Evolutionary conservation across 805 yeast species (phyloP), one percentile per base, ranked within the genome.

Genomic region (Komagataella phaffii): DNA sequence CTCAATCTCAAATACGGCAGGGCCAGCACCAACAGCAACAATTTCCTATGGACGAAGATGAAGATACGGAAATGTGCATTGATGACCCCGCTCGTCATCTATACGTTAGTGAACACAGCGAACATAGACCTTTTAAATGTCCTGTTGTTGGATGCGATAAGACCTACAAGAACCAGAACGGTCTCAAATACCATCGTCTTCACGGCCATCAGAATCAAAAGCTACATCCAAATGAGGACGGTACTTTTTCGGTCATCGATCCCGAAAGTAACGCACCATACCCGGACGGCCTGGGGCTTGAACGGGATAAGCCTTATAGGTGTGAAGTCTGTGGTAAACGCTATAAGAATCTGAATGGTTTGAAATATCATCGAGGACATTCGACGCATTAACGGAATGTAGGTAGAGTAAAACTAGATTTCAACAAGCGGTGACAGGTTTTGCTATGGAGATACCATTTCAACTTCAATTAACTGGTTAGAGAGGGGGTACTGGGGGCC

Each of bases 261-360:
- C 99, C 99, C 10, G 88, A 83, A 61, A 76, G 82, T 44, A 88
- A 88, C 61, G 79, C 89, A 53, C 96, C 96, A 7, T 88, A 87
- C 64, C 87, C 91, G 45, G 96, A 91, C 65, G 96, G 96, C 4
- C 84, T 88, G 68, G 96, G 90, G 19, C 78, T 88, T 79, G 99
- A 93, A 67, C 90, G 88, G 72, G 99, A 93, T 72, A 93, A 93
- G 71, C 99, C 99, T 44, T 93, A 91, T 67, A 78, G 97, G 63
- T 93, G 99, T 69, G 98, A 93, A 70, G 96, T 91, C 46, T 93
- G 99, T 70, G 98, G 98, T 53, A 93, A 91, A 69, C 74, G 99
- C 53, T 93, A 93, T 72, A 93, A 93, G 75, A 93, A 93, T 63
- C 73, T 93, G 61, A 93, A 93, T 66, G 99, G 99, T 24, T 75